These are phyloP conservation scores for Spathaspora passalidarum DNA, from an alignment of 805 yeast genomes.

Conservation along the genomic window DNA sequence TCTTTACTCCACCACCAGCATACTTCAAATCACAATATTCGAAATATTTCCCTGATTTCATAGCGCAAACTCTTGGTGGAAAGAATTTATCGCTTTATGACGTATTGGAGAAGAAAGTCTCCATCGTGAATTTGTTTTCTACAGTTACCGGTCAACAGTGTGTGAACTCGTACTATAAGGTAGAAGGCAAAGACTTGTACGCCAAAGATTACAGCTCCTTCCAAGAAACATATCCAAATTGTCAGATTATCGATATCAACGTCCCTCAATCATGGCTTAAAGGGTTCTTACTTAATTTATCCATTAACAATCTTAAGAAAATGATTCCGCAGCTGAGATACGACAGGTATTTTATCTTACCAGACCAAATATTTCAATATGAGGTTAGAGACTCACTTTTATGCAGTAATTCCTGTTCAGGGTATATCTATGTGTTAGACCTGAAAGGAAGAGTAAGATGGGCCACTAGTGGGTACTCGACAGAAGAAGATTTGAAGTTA, in stretches of 20 bases:
- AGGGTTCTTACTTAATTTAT: conserved; percentile 52
- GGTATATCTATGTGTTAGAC: conserved; percentile 81
- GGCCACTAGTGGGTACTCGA: conserved; percentile 85
- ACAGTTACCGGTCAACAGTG: conserved; percentile 70
- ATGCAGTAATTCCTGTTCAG: conserved; percentile 75
- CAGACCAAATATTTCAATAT: conserved; percentile 56
- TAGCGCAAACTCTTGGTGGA: conserved; percentile 50
- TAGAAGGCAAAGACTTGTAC: conserved; percentile 40
- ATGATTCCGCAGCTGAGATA: conserved; percentile 48
- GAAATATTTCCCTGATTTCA: conserved; percentile 77
- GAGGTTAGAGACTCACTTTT: conserved; percentile 56
- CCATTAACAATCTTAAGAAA: conserved; percentile 42
- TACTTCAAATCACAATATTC: conserved; percentile 73
- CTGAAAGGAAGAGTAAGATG: conserved; percentile 73
- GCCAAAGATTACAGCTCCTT: conserved; percentile 37
- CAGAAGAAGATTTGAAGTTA: conserved; percentile 57
- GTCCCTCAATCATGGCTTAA: conserved; percentile 73
- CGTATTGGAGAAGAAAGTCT: conserved; percentile 47
- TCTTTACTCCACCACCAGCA: conserved; percentile 79
- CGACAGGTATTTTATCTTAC: conserved; percentile 58
- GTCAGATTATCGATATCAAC: conserved; percentile 75
- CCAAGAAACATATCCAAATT: conserved; percentile 40
- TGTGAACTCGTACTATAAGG: conserved; percentile 56
- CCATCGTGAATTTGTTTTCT: conserved; percentile 64
- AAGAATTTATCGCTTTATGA: conserved; percentile 33